Evolutionary conservation across 371 early-diverging fungal genomes (phyloP).

Genomic region (Mortierella sp.): DNA sequence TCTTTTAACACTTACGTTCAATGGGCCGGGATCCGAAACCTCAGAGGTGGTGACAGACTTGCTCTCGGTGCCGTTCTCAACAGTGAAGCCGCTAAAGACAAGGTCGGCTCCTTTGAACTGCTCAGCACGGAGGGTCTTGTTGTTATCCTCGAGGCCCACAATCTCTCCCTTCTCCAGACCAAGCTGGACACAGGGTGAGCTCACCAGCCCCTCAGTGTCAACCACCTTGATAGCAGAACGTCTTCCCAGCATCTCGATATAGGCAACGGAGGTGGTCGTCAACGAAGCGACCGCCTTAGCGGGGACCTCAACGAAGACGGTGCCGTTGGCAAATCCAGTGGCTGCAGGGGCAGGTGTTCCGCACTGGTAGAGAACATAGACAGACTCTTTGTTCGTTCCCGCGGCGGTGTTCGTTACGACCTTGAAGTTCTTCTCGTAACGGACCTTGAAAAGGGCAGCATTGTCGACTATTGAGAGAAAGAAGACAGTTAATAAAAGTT

Average conservation of each 20-base stretch:
- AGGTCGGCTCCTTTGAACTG: slow-evolving; percentile 62
- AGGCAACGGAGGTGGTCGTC: slow-evolving; percentile 76
- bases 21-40: slow-evolving; percentile 62
- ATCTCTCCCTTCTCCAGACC: slow-evolving; percentile 56
- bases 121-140: slow-evolving; percentile 61
- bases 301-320: slow-evolving; percentile 71
- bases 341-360: slow-evolving; percentile 71
- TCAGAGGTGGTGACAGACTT: slow-evolving; percentile 51
- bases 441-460: slow-evolving; percentile 68
- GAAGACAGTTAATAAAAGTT: neutral
- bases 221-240: slow-evolving; percentile 67
- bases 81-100: slow-evolving; percentile 35
- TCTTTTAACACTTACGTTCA: slow-evolving; percentile 64
- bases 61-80: slow-evolving; percentile 51
- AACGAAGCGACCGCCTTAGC: slow-evolving; percentile 70
- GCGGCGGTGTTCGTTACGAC: slow-evolving; percentile 33
- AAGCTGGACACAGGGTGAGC: slow-evolving; percentile 78
- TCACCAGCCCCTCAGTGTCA: slow-evolving; percentile 70
- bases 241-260: slow-evolving; percentile 79
- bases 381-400: slow-evolving; percentile 17
- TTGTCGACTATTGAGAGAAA: slow-evolving; percentile 58
- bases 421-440: slow-evolving; percentile 71
- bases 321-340: slow-evolving; percentile 62
- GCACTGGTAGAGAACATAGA: slow-evolving; percentile 76
- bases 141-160: slow-evolving; percentile 57